Evolutionary conservation across 305 asterid genomes (phyloP).

Genomic region (Solanum hybrid): DNA sequence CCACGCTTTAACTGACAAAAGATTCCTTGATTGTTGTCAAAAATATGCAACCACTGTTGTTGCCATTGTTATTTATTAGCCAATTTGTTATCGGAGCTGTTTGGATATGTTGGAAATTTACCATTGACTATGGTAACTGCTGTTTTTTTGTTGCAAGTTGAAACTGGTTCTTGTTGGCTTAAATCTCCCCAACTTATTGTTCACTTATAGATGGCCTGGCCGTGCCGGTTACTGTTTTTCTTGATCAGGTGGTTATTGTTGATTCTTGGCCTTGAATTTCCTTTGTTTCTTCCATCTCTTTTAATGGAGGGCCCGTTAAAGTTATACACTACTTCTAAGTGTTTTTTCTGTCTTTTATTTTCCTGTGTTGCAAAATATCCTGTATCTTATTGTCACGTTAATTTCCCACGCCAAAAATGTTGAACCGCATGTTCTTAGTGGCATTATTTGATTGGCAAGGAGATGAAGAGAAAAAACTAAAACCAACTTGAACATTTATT

Average conservation of each 20-base stretch:
- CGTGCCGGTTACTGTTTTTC: not conserved
- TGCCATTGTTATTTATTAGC: not conserved
- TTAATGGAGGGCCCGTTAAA: not conserved
- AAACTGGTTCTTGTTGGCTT: not conserved
- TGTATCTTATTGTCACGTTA: not conserved
- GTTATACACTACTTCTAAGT: not conserved
- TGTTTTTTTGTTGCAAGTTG: not conserved
- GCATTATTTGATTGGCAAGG: not conserved
- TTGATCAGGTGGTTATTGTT: not conserved
- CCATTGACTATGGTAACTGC: not conserved
- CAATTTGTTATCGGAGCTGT: not conserved
- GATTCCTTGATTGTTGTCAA: not conserved
- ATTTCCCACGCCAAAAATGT: not conserved
- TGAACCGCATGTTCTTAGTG: not conserved
- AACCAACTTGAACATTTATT: not conserved
- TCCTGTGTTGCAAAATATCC: not conserved
- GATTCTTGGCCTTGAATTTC: not conserved
- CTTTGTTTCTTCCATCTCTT: not conserved
- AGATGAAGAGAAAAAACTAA: not conserved
- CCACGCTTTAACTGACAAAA: not conserved
- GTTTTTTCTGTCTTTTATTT: not conserved
- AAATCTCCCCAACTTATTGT: not conserved
- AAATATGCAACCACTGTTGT: not conserved
- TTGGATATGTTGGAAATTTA: not conserved
- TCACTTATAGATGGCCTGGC: not conserved